A percentile compares a stretch with the other conserved stretches of the same genome.
Conservation (phyloP, 805 yeast genomes). For the Suhomyces prunicola region DNA sequence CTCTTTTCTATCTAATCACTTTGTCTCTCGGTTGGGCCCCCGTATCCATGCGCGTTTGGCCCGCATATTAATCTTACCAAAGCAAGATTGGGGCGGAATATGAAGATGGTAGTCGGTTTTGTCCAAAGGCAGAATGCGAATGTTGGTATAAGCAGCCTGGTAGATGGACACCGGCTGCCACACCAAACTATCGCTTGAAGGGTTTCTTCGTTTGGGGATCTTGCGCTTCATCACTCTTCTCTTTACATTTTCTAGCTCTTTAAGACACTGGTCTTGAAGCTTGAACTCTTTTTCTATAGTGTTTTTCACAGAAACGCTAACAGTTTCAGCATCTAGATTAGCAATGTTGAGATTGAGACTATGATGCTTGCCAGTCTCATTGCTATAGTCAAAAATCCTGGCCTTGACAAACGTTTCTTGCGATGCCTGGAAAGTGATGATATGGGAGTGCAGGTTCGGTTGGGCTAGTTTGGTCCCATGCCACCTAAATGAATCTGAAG, state of each 20-base stretch:
- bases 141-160: constrained; percentile 29
- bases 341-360: neutral
- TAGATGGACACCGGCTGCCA: constrained; percentile 35
- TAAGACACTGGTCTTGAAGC: constrained; percentile 12
- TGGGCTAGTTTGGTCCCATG: neutral
- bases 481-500: neutral
- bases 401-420: neutral
- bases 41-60: constrained; percentile 38
- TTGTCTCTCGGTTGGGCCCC: constrained; percentile 11
- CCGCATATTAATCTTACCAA: constrained; percentile 41
- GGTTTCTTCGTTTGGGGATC: constrained; percentile 5
- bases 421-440: neutral
- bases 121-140: constrained; percentile 26
- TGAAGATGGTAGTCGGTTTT: constrained; percentile 25
- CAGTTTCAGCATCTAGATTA: neutral
- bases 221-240: neutral
- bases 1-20: neutral
- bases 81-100: constrained; percentile 32
- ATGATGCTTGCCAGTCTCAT: neutral
- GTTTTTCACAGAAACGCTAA: constrained; percentile 11
- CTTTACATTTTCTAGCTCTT: neutral
- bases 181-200: constrained; percentile 1
- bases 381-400: neutral
- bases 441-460: neutral
- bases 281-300: constrained; percentile 14